A percentile compares a stretch with the other conserved stretches of the same genome.
Conservation (phyloP, 2,329 filamentous ascomycete genomes). For the Pseudogymnoascus sp. region DNA sequence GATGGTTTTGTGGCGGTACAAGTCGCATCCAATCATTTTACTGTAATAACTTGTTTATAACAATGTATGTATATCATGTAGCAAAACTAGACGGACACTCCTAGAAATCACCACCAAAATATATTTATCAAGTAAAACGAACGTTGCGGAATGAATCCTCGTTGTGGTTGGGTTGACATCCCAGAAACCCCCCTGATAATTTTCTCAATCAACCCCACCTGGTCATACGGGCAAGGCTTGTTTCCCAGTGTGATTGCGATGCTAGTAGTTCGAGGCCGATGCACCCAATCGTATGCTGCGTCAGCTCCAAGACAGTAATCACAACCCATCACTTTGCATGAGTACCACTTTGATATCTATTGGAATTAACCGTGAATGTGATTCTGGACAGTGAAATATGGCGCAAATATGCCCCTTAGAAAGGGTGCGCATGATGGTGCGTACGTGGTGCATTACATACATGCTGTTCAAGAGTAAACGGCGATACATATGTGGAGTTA, state of each 20-base stretch:
- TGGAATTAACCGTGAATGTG: not conserved
- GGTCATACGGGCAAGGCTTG: constrained; percentile 4
- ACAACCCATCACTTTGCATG: constrained; percentile 6
- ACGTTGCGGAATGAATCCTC: not conserved
- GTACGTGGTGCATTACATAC: not conserved
- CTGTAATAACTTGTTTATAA: constrained; percentile 3
- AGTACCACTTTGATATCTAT: constrained; percentile 2
- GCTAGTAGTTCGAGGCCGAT: not conserved
- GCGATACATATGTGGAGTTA: constrained; percentile 6
- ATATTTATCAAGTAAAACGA: not conserved
- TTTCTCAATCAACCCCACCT: not conserved
- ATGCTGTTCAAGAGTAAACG: constrained; percentile 1
- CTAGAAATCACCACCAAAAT: constrained; percentile 7
- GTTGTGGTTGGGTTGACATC: not conserved
- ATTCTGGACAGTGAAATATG: not conserved
- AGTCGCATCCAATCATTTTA: not conserved
- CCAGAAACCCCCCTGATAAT: not conserved
- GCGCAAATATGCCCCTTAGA: not conserved
- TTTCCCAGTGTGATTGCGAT: not conserved
- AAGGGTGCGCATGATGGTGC: not conserved
- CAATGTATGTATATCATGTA: constrained; percentile 6
- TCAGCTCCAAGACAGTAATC: not conserved
- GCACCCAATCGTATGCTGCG: constrained; percentile 1
- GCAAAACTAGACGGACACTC: constrained; percentile 3
- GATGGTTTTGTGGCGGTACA: not conserved